Evolutionary conservation across 75 land plant species (phyloP).

Genomic region (Cryptomeria japonica): DNA sequence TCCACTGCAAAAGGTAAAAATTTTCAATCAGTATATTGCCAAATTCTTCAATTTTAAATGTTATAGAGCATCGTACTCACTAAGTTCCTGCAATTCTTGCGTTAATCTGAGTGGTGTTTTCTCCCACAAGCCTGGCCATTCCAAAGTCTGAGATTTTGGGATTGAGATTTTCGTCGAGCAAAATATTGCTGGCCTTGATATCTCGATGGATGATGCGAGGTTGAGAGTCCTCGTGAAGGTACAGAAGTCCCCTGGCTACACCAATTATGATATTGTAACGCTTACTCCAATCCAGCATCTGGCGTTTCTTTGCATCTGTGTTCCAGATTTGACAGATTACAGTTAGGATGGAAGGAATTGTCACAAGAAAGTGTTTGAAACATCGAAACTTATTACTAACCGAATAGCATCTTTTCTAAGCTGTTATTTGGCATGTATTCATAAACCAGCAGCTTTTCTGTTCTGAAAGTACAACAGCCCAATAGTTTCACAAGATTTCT

Average conservation of each 20-base stretch:
- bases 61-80: conserved; percentile 5
- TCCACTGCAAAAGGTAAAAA: conserved; percentile 10
- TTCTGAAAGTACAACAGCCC: conserved; percentile 23
- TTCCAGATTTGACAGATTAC: neutral
- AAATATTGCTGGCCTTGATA: conserved; percentile 51
- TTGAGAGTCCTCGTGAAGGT: conserved; percentile 47
- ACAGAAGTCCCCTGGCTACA: conserved; percentile 48
- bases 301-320: conserved; percentile 7
- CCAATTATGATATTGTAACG: conserved; percentile 39
- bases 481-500: conserved; percentile 21
- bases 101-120: conserved; percentile 19
- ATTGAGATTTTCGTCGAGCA: conserved; percentile 36
- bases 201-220: conserved; percentile 52
- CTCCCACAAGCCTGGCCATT: conserved; percentile 37
- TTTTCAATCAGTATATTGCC: neutral
- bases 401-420: conserved; percentile 17
- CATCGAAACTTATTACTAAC: neutral
- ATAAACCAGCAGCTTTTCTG: conserved; percentile 25
- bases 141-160: conserved; percentile 56
- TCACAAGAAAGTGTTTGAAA: neutral
- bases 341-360: neutral
- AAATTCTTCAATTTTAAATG: neutral
- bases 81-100: conserved; percentile 37
- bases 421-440: conserved; percentile 25
- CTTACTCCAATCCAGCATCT: conserved; percentile 26